Evolutionary conservation across 1,284 basidiomycete genomes (phyloP), one percentile per base, ranked within the genome.

Genomic region (Trichosporon asahii): DNA sequence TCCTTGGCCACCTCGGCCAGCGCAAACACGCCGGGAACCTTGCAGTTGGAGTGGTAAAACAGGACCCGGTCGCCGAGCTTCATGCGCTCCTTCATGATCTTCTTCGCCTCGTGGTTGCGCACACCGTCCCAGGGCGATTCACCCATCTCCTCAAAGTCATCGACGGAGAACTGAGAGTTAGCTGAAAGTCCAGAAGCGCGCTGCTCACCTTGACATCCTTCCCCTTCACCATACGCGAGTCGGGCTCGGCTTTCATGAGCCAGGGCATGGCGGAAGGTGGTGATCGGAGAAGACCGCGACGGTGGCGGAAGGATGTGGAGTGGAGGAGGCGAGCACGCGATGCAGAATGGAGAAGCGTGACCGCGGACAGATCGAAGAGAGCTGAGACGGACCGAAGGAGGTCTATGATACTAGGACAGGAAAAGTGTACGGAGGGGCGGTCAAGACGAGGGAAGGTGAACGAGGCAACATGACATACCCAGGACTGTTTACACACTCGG

Each of bases 191-290:
- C n/a, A 0, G 31, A 44, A 57, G 74, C 85, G 66, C 75, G n/a
- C n/a, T n/a, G n/a, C n/a, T n/a, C n/a, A 91, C 93, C 87, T 93
- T 94, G 75, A 95, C 92, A 77, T 95, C 93, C 79, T 91, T 93
- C 44, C 93, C 93, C 78, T 94, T 95, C 44, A 93, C 92, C 61
- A 95, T 83, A 68, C 93, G 88, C 37, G 91, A 89, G 76, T 95
- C 90, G 25, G 94, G 94, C 83, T 95, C 94, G 7, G 94, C 94
- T 83, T 96, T 96, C 86, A 95, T 89, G 23, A 96, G 87, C 92
- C 93, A 95, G 29, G 80, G 79, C 81, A 83, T 83, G 49, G 55
- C 74, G 71, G 23, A 11, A 14, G 31, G 29, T 21, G 33, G 3
- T 15, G 53, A 37, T 11, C 9, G 57, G 11, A 18, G 29, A n/a